These are phyloP conservation scores for Epichloe gansuensis DNA, from an alignment of 2,329 filamentous ascomycete genomes.

Conservation along the genomic window DNA sequence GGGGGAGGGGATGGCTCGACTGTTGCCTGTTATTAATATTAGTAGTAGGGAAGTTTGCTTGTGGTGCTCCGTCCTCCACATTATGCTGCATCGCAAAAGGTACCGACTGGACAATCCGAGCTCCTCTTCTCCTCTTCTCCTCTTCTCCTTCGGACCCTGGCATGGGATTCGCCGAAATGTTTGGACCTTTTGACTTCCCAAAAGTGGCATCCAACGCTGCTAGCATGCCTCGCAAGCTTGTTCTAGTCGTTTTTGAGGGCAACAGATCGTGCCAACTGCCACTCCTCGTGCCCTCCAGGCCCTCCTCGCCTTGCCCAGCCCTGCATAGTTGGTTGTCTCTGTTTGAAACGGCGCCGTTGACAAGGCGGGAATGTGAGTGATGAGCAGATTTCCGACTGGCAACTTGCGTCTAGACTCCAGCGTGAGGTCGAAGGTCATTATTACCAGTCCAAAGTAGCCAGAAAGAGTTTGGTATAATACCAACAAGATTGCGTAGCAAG, in stretches of 20 bases:
- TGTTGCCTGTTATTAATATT: background rate
- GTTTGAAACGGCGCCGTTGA: background rate
- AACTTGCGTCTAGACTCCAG: background rate
- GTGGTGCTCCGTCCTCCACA: background rate
- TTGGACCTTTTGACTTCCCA: background rate
- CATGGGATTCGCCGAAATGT: background rate
- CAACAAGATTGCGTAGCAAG: background rate
- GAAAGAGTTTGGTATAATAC: background rate
- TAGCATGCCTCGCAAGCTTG: background rate
- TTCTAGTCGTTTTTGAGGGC: background rate
- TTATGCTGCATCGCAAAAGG: constrained; percentile 1
- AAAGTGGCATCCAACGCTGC: background rate
- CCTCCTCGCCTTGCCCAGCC: no score
- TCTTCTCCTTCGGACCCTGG: background rate
- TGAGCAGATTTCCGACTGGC: background rate
- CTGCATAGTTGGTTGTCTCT: background rate
- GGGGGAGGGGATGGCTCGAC: constrained; percentile 1
- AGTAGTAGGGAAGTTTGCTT: constrained; percentile 5
- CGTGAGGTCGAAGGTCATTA: background rate
- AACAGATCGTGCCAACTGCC: background rate
- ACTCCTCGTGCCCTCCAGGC: background rate
- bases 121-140: background rate
- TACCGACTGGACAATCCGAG: constrained; percentile 4
- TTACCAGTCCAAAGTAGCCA: background rate
- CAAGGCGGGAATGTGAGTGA: background rate